These are phyloP conservation scores for Cynara cardunculus DNA, from an alignment of 129 eudicot species.

Conservation along the genomic window DNA sequence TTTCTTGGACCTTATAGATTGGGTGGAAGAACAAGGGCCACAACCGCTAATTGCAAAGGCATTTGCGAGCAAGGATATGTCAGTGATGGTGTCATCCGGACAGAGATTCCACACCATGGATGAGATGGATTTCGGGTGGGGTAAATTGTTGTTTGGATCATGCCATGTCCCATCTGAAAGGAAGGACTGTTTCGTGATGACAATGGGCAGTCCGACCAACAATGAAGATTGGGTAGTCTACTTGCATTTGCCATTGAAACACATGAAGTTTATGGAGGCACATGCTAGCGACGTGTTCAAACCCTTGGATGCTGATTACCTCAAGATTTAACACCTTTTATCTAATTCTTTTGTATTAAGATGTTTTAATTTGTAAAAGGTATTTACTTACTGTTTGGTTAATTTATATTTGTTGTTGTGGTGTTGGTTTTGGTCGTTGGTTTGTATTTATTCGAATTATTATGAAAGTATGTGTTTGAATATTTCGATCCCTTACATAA, in stretches of 20 bases:
- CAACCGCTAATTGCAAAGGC: slow-evolving; percentile 36
- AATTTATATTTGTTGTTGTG: not conserved
- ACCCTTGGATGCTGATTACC: slow-evolving; percentile 36
- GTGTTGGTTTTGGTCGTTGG: not conserved
- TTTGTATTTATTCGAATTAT: not conserved
- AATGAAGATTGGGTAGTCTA: slow-evolving; percentile 66
- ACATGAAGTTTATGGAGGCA: slow-evolving; percentile 34
- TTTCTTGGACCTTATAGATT: slow-evolving; percentile 51
- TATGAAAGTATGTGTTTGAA: not conserved
- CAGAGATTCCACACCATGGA: slow-evolving; percentile 35
- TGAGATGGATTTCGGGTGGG: slow-evolving; percentile 58
- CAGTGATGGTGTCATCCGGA: slow-evolving; percentile 56
- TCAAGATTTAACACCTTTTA: slow-evolving; percentile 3
- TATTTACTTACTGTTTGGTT: not conserved
- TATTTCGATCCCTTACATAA: not conserved
- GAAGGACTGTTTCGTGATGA: slow-evolving; percentile 49
- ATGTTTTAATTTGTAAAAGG: not conserved
- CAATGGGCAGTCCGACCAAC: slow-evolving; percentile 47
- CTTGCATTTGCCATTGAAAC: slow-evolving; percentile 38
- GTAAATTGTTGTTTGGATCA: slow-evolving; percentile 43
- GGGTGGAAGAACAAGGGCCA: slow-evolving; percentile 62
- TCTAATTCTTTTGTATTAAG: not conserved
- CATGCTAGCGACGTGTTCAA: slow-evolving; percentile 29
- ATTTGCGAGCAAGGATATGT: slow-evolving; percentile 20
- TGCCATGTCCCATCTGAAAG: slow-evolving; percentile 49